Conservation (phyloP, 441 rosid genomes). For the Gossypium lobatum region DNA sequence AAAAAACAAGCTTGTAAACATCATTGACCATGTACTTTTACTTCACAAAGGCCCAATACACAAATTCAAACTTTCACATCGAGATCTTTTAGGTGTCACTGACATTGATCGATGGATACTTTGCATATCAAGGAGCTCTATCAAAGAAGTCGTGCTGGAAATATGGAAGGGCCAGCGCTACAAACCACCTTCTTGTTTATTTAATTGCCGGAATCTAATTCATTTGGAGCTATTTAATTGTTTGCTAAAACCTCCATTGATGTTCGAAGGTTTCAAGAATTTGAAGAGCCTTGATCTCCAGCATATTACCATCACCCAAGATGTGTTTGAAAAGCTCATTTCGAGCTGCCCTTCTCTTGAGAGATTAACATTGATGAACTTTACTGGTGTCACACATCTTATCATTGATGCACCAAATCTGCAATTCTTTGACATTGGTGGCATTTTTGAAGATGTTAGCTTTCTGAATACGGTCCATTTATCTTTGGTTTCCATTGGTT, state of each 20-base stretch:
- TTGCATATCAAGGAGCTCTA: conserved; percentile 45
- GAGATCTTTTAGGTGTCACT: conserved; percentile 54
- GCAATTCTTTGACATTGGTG: conserved; percentile 63
- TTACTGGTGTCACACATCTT: conserved; percentile 58
- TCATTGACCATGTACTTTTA: conserved; percentile 60
- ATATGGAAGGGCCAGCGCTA: conserved; percentile 72
- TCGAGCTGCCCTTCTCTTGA: conserved; percentile 53
- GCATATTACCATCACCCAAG: conserved; percentile 53
- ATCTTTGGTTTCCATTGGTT: conserved; percentile 52
- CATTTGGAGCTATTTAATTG: conserved; percentile 73
- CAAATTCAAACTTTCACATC: conserved; percentile 70
- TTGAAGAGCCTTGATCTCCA: conserved; percentile 75
- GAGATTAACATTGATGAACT: conserved; percentile 68
- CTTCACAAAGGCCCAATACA: conserved; percentile 52
- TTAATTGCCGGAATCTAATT: conserved; percentile 39
- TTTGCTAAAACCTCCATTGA: conserved; percentile 49
- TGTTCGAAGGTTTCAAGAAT: conserved; percentile 50
- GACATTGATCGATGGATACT: conserved; percentile 75
- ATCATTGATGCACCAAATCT: conserved; percentile 57
- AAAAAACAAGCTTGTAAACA: conserved; percentile 47
- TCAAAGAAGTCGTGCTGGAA: conserved; percentile 60
- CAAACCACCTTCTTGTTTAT: conserved; percentile 55
- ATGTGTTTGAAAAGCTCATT: conserved; percentile 51
- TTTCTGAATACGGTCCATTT: conserved; percentile 44
- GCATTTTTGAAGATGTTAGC: conserved; percentile 50